phyloP scores from a whole-genome alignment of 805 yeast genomes.

The Kluyveromyces wickerhamii region DNA sequence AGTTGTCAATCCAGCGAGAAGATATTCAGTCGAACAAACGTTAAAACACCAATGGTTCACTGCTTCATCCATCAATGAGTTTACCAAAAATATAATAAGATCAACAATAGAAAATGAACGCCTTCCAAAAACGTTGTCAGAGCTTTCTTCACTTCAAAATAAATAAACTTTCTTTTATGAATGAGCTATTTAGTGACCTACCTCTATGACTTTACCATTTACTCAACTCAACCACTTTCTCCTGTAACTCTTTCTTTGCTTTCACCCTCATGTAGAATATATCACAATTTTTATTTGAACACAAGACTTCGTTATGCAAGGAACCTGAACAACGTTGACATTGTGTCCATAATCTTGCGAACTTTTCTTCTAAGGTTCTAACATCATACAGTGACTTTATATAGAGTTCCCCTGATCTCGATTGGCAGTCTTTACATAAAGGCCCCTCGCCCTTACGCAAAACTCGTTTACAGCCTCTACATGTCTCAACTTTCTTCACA shows the following conservation, averaged over 20 bases:
- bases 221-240: conserved; percentile 32
- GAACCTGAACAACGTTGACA: conserved; percentile 98
- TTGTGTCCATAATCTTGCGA: conserved; percentile 91
- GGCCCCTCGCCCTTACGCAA: conserved; percentile 60
- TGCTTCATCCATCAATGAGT: conserved; percentile 2
- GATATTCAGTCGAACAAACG: conserved; percentile 82
- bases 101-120: conserved; percentile 25
- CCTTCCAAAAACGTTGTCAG: conserved; percentile 33
- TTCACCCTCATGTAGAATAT: conserved; percentile 89
- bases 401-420: conserved; percentile 67
- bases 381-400: conserved; percentile 74
- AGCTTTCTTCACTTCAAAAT: conserved; percentile 23
- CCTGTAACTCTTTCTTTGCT: conserved; percentile 35
- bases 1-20: conserved; percentile 53
- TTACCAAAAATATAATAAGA: conserved; percentile 11
- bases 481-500: conserved; percentile 79
- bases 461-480: conserved; percentile 84
- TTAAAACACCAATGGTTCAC: conserved; percentile 82
- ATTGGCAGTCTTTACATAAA: conserved; percentile 70
- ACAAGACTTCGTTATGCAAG: conserved; percentile 88
- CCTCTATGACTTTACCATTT: conserved; percentile 28
- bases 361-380: conserved; percentile 72
- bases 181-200: no score
- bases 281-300: conserved; percentile 95
- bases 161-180: no score